Evolutionary conservation across 257 asterid species (phyloP).

Genomic region (Penstemon davidsonii): DNA sequence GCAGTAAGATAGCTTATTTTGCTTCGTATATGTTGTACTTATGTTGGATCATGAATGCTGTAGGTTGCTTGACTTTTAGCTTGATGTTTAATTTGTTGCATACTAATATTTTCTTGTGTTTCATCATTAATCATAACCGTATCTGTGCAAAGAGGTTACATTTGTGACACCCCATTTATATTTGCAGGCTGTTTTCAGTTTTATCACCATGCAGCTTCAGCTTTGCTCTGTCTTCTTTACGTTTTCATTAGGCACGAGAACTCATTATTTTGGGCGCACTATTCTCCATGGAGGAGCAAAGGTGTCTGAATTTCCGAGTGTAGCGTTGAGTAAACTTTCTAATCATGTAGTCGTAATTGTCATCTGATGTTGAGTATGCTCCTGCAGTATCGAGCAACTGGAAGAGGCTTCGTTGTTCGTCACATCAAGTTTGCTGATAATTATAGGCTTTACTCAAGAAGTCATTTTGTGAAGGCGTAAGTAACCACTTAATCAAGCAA

Average conservation of each 20-base stretch:
- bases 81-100: not conserved
- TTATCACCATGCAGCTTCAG: conserved; percentile 98
- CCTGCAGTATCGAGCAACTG: conserved; percentile 92
- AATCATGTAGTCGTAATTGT: conserved; percentile 21
- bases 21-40: conserved; percentile 1
- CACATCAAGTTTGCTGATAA: conserved; percentile 97
- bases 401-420: conserved; percentile 95
- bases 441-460: conserved; percentile 91
- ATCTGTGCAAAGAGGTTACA: conserved; percentile 4
- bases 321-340: conserved; percentile 14
- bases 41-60: conserved; percentile 3
- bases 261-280: conserved; percentile 98
- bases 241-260: conserved; percentile 89
- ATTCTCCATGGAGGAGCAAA: conserved; percentile 99
- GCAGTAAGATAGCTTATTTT: conserved; percentile 12
- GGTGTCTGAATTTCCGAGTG: conserved; percentile 44
- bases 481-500: conserved; percentile 19
- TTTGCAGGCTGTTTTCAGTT: conserved; percentile 93
- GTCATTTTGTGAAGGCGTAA: conserved; percentile 98
- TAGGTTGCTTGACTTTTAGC: not conserved
- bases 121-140: not conserved
- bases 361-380: conserved; percentile 29
- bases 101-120: not conserved
- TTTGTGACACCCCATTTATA: conserved; percentile 1
- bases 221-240: conserved; percentile 96